Base-by-base conservation (phyloP, 805 yeast genomes). In the Metschnikowia amazonensis region DNA sequence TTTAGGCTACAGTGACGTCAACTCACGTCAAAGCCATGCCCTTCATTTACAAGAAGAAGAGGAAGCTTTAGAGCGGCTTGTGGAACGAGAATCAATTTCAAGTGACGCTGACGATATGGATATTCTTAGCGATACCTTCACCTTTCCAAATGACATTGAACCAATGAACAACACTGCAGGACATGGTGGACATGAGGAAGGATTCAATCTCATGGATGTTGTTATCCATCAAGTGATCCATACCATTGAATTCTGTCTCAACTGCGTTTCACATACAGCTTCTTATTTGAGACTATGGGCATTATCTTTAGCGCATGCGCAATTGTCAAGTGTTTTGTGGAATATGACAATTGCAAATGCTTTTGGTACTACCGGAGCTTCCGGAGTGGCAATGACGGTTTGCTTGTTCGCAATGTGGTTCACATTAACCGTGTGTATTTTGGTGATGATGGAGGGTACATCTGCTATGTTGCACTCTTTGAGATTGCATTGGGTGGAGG, bases 401-500 rank as follows among this genome's bases (percentile, higher is more conserved):
- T 61, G 78, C 23, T 64, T 84, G 44, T 84, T 84, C 66, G 86
- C 81, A 25, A 76, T 84, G 80, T 84, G 90, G 90, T 84, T 84
- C 62, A 75, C 77, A 5, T 69, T 84, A 54, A 83, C 89, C 0
- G 83, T 81, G 31, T 75, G 80, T 54, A 81, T 84, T 34, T 68
- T 84, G 60, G 89, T 84, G 39, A 70, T 82, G 40, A 84, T 84
- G 90, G 90, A 84, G 66, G 90, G 90, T 46, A 84, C 89, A 0
- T 82, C 88, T n/a, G 89, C 89, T 17, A 84, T 84, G 90, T 70
- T 84, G 58, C 90, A 84, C 62, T 78, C 86, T 13, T 73, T 84
- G 57, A 77, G 90, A 67, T 70, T 84, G 56, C 90, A 84, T 60
- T 84, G 90, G 90, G 89, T 84, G 44, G 90, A 84, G 60, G 79